Base-by-base conservation (phyloP, 2,329 filamentous ascomycete genomes). In the Colletotrichum salicis region DNA sequence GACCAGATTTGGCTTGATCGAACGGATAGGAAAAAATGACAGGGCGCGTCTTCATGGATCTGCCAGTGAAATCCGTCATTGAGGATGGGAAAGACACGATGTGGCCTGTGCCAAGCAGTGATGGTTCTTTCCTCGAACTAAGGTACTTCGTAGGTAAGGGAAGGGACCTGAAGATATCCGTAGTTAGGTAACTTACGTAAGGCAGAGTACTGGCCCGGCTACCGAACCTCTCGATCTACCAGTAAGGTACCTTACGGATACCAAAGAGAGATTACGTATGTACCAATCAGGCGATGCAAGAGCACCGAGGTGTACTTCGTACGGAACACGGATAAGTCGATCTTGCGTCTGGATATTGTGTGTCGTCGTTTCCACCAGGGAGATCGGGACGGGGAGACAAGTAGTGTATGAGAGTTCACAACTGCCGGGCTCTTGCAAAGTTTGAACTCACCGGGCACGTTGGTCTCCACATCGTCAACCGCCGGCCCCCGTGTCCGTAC, bases 351-450 rank as follows among this genome's bases (percentile, higher is more conserved):
- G 41, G 19, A 48, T 8, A 11, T 48, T 48, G 41, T 48, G 19
- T 48, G 41, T 22, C 7, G 41, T 48, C n/a, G 19, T 35, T 35
- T 22, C 29, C 45, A 41, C 19, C 45, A 52, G n/a, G 58, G 45
- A 24, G n/a, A 51, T 29, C 29, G 35, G 29, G 22, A 62, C 59
- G 48, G 63, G 31, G 41, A 37, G 59, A 24, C 48, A 41, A 41
- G 1, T 41, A 41, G 15, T 41, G 37, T 33, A n/a, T 37, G 15
- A 48, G 37, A 57, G n/a, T 52, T 57, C 24, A 64, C 54, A 67
- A 71, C 68, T 71, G 68, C 68, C 68, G 64, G 61, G 51, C 35
- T 58, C 27, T n/a, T 71, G 64, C 63, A 66, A 67, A 61, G 51
- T 55, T 62, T 52, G 31, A 19, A 63, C 60, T 54, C 24, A 48